Evolutionary conservation across 768 basidiomycete genomes (phyloP), one percentile per base, ranked within the genome.

Genomic region (Suillus clintonianus): DNA sequence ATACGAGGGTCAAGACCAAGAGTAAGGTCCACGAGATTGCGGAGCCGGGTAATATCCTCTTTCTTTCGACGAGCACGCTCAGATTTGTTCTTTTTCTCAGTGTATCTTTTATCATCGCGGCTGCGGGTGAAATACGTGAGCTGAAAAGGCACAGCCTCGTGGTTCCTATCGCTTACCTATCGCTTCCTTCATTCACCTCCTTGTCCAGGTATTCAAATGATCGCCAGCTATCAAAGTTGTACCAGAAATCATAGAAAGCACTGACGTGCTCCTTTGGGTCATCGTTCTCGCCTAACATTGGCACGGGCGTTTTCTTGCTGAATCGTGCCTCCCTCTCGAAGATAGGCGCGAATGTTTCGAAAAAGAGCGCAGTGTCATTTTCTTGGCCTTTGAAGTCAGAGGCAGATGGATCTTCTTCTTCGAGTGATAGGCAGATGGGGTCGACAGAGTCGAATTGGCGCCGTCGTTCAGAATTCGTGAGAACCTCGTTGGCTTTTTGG

Each of bases 81-180:
- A 6, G 92, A 79, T 79, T 97, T 98, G 87, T 99, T 99, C 85
- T 99, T 99, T 85, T 98, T 99, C 80, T 99, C 97, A 19, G 94
- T 95, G 80, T 96, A 97, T 36, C 97, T 91, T 80, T 99, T 99
- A 77, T 99, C 97, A 77, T 99, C 97, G 62, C 97, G 97, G 74
- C 94, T 96, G 68, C 19, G 19, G 66, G 69, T 59, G 74, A 64
- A 63, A n/a, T 56, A 41, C 61, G 42, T 53, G 19, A 24, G 57
- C 24, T 15, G 17, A 14, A 27, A 34, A 41, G 19, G 39, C 50
- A 58, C 17, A 3, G 59, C 24, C 61, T 11, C 59, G 24, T 11
- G 39, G 17, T 19, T 41, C 56, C 24, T 27, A 57, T 9, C 1
- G 82, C 89, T 67, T 59, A 95, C 94, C 85, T 93, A 75, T 99